A percentile compares a stretch with the other conserved stretches of the same genome.
phyloP scores from a whole-genome alignment of 2,329 filamentous ascomycete species.

The Zalaria obscura region DNA sequence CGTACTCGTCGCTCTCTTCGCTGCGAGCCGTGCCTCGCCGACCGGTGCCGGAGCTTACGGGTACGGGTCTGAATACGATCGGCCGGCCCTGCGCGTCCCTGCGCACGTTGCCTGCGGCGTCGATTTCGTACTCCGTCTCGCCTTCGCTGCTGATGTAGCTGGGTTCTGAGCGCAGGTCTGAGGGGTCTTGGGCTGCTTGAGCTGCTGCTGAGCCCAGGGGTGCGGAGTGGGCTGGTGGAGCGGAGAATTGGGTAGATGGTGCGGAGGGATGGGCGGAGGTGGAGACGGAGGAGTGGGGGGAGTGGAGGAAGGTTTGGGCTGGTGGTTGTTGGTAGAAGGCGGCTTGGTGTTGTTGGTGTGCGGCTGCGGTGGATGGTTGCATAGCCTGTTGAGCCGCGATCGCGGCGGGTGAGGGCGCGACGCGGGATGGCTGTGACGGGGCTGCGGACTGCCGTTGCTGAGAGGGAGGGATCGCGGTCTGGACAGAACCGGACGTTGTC shows the following conservation, averaged over 20 bases:
- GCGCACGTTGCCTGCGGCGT: conserved; percentile 46
- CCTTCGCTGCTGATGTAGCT: conserved; percentile 43
- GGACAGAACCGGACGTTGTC: conserved; percentile 6
- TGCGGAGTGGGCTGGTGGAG: background rate
- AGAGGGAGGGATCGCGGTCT: conserved; percentile 12
- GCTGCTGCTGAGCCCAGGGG: conserved; percentile 1
- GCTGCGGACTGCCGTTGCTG: background rate
- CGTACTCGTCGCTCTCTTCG: conserved; percentile 40
- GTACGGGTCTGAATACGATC: conserved; percentile 32
- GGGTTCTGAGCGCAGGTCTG: conserved; percentile 27
- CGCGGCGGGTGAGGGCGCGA: background rate
- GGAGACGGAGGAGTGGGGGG: conserved; percentile 7
- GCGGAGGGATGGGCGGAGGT: background rate
- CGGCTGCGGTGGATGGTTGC: background rate
- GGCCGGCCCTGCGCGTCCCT: conserved; percentile 47
- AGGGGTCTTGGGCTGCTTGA: conserved; percentile 7
- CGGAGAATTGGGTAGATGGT: background rate
- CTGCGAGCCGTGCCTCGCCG: conserved; percentile 5
- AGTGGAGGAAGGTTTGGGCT: conserved; percentile 15
- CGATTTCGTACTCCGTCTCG: conserved; percentile 58
- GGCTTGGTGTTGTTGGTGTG: conserved; percentile 7
- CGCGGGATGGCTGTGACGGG: background rate
- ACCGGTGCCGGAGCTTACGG: background rate
- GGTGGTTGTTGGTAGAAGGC: conserved; percentile 33
- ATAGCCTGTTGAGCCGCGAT: no score